A percentile compares a stretch with the other conserved stretches of the same genome.
Conservation (phyloP, 768 basidiomycete genomes). For the Terana coerulea region DNA sequence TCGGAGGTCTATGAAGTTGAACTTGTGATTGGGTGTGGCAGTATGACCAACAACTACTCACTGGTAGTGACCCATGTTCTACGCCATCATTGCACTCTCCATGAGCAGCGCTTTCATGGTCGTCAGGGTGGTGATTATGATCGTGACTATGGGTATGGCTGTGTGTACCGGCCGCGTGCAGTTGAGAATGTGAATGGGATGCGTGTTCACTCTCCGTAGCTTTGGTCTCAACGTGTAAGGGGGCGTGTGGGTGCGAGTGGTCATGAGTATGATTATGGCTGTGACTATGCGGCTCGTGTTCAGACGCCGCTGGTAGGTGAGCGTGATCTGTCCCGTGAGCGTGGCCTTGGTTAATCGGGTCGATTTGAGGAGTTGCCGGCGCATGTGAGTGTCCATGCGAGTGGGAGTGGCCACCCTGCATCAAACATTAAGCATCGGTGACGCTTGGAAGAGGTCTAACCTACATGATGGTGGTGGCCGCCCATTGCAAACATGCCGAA, state of each 20-base stretch:
- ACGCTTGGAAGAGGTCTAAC: not conserved
- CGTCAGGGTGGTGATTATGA: not conserved
- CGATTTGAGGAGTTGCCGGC: not conserved
- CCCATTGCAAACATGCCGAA: constrained; percentile 99
- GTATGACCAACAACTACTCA: no score
- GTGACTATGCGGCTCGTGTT: not conserved
- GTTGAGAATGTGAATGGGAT: constrained; percentile 18
- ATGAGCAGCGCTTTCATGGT: no score
- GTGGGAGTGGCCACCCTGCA: constrained; percentile 54
- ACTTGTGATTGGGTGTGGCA: no score
- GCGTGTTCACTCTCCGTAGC: no score
- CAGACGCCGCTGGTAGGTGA: not conserved
- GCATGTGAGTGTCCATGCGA: constrained; percentile 30
- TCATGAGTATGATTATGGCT: constrained; percentile 1
- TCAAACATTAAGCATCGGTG: not conserved
- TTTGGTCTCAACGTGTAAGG: constrained; percentile 23
- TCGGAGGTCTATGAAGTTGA: constrained; percentile 12
- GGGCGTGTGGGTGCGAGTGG: constrained; percentile 16
- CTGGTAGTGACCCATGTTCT: no score
- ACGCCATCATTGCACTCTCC: no score
- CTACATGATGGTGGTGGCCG: constrained; percentile 84
- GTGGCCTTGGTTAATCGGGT: constrained; percentile 21
- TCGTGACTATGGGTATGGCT: not conserved
- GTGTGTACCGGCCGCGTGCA: constrained; percentile 22
- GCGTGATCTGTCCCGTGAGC: constrained; percentile 19